These are phyloP conservation scores for Lichtheimia hyalospora DNA, from an alignment of 371 early-diverging fungal species.

Conservation along the genomic window DNA sequence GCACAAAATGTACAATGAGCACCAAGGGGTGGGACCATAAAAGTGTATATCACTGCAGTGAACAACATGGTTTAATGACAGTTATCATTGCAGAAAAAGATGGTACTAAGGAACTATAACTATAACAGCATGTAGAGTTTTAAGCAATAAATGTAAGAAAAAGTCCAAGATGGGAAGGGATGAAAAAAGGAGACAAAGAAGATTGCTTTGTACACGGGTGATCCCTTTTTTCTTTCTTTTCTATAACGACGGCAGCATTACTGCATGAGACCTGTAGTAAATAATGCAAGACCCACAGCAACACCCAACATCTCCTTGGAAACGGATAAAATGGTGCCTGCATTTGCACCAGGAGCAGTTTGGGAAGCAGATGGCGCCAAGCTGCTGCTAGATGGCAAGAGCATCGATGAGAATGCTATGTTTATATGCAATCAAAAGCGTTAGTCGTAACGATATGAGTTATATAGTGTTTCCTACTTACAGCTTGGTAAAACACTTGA, in stretches of 20 bases:
- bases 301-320: conserved; percentile 4
- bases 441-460: background rate
- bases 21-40: too few relatives aligned
- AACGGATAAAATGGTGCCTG: background rate
- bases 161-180: too few relatives aligned
- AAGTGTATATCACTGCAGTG: too few relatives aligned
- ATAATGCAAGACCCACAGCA: conserved; percentile 1
- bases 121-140: too few relatives aligned
- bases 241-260: background rate
- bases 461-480: background rate
- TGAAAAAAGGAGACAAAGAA: too few relatives aligned
- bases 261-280: background rate
- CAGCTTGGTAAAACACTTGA: conserved; percentile 1
- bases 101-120: too few relatives aligned
- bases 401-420: conserved; percentile 1
- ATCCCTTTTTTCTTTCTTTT: conserved; percentile 1
- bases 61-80: too few relatives aligned
- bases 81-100: too few relatives aligned
- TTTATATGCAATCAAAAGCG: background rate
- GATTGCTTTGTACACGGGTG: background rate
- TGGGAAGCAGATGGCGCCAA: background rate
- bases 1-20: too few relatives aligned
- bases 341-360: background rate
- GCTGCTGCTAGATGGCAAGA: background rate
- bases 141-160: too few relatives aligned